These are phyloP conservation scores for Tetraselmis chui DNA, from an alignment of 139 green algal genomes.

Conservation along the genomic window DNA sequence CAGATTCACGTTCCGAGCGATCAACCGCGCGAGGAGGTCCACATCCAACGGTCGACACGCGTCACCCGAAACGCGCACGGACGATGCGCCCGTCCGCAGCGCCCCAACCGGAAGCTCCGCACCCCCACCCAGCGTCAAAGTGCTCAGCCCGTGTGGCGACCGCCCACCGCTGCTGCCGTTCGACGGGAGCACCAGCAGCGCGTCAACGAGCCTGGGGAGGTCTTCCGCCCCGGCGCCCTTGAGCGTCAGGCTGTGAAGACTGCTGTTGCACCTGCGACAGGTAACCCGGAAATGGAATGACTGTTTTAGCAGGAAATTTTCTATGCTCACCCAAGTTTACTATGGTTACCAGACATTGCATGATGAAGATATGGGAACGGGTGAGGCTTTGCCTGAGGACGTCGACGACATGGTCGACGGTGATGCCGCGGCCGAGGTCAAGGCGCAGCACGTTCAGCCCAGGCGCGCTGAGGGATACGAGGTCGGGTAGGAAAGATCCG, in stretches of 20 bases:
- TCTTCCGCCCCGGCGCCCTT: not conserved
- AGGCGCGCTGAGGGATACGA: not conserved
- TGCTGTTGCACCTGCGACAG: not conserved
- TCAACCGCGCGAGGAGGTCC: not conserved
- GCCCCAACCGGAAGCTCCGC: not conserved
- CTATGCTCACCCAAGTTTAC: no score
- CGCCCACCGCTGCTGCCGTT: no score
- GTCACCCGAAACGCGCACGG: not conserved
- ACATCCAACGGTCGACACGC: not conserved
- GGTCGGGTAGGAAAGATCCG: not conserved
- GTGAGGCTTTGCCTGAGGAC: not conserved
- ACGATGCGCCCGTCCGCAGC: not conserved
- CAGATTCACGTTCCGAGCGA: not conserved
- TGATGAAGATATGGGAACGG: no score
- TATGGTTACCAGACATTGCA: no score
- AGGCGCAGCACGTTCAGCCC: not conserved
- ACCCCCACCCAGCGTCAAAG: not conserved
- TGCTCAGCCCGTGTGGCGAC: not conserved
- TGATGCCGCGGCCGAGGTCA: not conserved
- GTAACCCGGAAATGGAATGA: no score
- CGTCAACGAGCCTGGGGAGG: not conserved
- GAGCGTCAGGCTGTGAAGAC: not conserved
- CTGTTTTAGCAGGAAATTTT: no score
- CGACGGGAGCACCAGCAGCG: not conserved
- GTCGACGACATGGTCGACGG: not conserved